Evolutionary conservation across 129 eudicot species (phyloP).

Genomic region (Glebionis coronaria): DNA sequence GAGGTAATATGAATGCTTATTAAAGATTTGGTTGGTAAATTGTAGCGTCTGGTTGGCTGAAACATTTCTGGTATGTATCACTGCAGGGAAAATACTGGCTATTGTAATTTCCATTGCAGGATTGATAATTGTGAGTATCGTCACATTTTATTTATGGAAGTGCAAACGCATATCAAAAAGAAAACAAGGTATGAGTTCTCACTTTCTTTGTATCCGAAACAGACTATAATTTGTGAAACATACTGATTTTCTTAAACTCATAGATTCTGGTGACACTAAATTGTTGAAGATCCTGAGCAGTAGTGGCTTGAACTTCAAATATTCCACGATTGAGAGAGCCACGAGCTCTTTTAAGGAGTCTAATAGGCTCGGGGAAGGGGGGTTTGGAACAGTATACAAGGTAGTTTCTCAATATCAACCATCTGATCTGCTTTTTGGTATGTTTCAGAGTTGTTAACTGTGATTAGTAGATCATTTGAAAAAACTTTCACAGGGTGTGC

Average conservation of each 20-base stretch:
- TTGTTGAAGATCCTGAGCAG: slow-evolving; percentile 47
- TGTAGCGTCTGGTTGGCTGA: slow-evolving; percentile 2
- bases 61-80: not conserved
- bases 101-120: slow-evolving; percentile 45
- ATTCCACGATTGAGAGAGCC: slow-evolving; percentile 66
- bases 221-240: too few species aligned
- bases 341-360: slow-evolving; percentile 62
- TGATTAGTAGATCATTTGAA: too few species aligned
- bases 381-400: slow-evolving; percentile 83
- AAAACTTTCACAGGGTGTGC: slow-evolving; percentile 52
- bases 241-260: not conserved
- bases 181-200: slow-evolving; percentile 42
- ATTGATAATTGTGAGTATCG: slow-evolving; percentile 33
- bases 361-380: slow-evolving; percentile 87
- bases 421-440: not conserved
- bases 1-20: not conserved
- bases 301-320: slow-evolving; percentile 71
- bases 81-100: slow-evolving; percentile 43
- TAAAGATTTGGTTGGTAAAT: not conserved
- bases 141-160: slow-evolving; percentile 48
- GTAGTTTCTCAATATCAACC: slow-evolving; percentile 23
- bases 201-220: too few species aligned
- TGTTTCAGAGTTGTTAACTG: not conserved
- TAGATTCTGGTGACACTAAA: slow-evolving; percentile 47
- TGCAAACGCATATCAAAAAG: slow-evolving; percentile 39